phyloP scores from a whole-genome alignment of 371 early-diverging fungal species.

The Saksenaea vasiformis region DNA sequence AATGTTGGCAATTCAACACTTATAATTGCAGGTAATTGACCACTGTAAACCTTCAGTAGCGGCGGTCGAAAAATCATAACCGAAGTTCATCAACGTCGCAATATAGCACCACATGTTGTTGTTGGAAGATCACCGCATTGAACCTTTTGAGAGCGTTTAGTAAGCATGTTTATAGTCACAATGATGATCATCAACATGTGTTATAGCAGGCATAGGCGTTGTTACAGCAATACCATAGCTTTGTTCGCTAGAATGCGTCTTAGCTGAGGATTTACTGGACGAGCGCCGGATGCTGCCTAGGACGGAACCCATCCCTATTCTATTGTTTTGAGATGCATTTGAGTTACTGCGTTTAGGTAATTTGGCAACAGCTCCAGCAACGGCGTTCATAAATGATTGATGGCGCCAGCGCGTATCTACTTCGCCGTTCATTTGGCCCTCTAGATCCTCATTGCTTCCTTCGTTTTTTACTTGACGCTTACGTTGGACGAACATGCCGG shows the following conservation, averaged over 20 bases:
- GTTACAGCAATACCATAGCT: slow-evolving; percentile 11
- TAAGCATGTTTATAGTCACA: not conserved
- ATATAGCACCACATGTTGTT: too few species aligned
- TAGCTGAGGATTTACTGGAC: slow-evolving; percentile 29
- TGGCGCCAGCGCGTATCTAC: slow-evolving; percentile 41
- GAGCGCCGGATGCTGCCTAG: slow-evolving; percentile 31
- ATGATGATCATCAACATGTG: slow-evolving; percentile 3
- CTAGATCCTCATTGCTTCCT: slow-evolving; percentile 20
- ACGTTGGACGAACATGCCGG: slow-evolving; percentile 38
- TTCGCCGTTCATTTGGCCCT: slow-evolving; percentile 10
- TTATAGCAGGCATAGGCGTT: slow-evolving; percentile 7
- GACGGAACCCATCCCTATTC: slow-evolving; percentile 9
- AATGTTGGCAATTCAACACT: too few species aligned
- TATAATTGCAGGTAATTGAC: too few species aligned
- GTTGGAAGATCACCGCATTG: too few species aligned
- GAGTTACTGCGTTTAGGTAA: slow-evolving; percentile 27
- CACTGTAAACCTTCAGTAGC: too few species aligned
- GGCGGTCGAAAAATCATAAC: too few species aligned
- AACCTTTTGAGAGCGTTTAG: not conserved
- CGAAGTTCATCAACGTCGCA: too few species aligned
- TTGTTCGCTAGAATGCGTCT: not conserved
- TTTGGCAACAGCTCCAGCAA: slow-evolving; percentile 40
- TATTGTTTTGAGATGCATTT: slow-evolving; percentile 11
- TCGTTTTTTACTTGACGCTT: slow-evolving; percentile 25
- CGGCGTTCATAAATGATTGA: slow-evolving; percentile 40